Evolutionary conservation across 306 rosid genomes (phyloP), one percentile per base, ranked within the genome.

Genomic region (Senna siamea): DNA sequence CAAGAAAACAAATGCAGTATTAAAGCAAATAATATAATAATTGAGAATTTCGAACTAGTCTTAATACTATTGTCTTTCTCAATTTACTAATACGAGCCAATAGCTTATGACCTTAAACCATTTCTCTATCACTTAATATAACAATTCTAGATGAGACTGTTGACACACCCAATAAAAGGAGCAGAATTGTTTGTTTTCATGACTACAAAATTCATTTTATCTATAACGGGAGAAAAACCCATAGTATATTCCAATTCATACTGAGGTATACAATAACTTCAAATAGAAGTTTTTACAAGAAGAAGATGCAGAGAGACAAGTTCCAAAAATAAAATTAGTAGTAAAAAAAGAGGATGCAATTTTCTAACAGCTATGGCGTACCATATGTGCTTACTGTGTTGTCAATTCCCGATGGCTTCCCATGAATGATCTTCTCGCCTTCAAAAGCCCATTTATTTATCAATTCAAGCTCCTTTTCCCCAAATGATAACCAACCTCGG

Each of bases 331-430:
- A 28, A 51, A 18, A 7, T 7, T 17, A 4, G 4, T 7, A 37
- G 40, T 13, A 38, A 70, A n/a, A 35, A 26, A 53, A 69, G 52
- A 50, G 14, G 69, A 26, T 7, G 60, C 60, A 73, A 66, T 15
- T 32, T 23, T 57, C 7, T 14, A 58, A 50, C 41, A 76, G 66
- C 48, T 32, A 53, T 5, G 54, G 72, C 85, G 14, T 86, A 93
- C 98, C 98, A 55, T 93, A 93, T 76, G 96, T 60, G 87, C 97
- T 87, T 30, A 93, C 93, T 7, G 96, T 81, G 81, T 93, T 93
- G 89, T 93, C 98, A 58, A 93, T 86, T 75, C 98, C 98, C 75
- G 98, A 93, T n/a, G 98, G 98, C 78, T 77, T 90, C 71, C 98
- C 98, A 81, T 93, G 98, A 64, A 93, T 60, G 48, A 93, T 89